Conservation (phyloP, 2,329 filamentous ascomycete genomes). For the Xylaria sp. region DNA sequence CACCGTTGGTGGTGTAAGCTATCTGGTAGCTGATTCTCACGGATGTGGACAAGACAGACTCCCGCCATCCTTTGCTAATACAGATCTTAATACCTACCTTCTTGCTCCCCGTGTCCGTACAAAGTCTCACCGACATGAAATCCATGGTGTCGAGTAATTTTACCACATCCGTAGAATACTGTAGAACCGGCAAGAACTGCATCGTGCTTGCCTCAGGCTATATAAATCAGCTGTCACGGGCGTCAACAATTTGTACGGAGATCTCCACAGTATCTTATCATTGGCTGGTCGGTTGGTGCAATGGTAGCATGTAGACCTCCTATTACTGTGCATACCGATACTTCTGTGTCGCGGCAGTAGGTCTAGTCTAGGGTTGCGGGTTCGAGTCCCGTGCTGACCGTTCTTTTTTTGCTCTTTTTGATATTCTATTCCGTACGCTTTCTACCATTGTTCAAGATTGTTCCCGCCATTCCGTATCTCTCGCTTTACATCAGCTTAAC, state of each 20-base stretch:
- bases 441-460: not conserved
- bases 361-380: slow-evolving; percentile 33
- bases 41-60: not conserved
- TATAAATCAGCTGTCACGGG: not conserved
- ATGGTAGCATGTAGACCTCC: slow-evolving; percentile 30
- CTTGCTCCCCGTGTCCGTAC: no score
- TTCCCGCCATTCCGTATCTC: no score
- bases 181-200: no score
- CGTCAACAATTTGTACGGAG: not conserved
- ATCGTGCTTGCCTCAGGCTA: not conserved
- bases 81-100: no score
- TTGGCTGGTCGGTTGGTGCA: slow-evolving; percentile 1
- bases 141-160: no score
- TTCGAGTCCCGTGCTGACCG: slow-evolving; percentile 34
- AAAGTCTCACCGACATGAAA: no score
- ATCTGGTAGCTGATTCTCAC: not conserved
- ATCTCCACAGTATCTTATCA: not conserved
- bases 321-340: slow-evolving; percentile 17
- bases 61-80: not conserved
- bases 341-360: slow-evolving; percentile 10
- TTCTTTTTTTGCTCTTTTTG: not conserved
- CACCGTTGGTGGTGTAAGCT: not conserved
- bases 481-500: no score
- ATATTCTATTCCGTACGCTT: not conserved
- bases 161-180: no score